These are phyloP conservation scores for Podaxis sp. DNA, from an alignment of 768 basidiomycete genomes.

Conservation along the genomic window DNA sequence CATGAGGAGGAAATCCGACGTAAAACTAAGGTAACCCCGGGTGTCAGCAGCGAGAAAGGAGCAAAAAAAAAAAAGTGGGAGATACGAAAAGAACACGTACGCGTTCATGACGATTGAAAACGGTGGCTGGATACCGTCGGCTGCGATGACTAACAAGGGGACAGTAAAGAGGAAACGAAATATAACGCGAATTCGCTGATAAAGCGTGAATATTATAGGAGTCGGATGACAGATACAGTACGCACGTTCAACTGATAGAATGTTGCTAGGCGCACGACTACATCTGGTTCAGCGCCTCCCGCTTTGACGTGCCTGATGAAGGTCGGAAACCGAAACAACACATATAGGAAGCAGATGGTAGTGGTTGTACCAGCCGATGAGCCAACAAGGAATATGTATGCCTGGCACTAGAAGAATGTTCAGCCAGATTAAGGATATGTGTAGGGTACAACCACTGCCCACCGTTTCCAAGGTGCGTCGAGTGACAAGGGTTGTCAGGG, in stretches of 20 bases:
- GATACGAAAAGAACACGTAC: conserved; percentile 41
- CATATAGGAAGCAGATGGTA: conserved; percentile 69
- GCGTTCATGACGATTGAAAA: conserved; percentile 51
- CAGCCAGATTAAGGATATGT: conserved; percentile 6
- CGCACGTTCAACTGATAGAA: conserved; percentile 81
- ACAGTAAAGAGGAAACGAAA: conserved; percentile 76
- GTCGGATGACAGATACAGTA: conserved; percentile 2
- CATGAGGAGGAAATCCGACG: conserved; percentile 71
- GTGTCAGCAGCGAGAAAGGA: background rate
- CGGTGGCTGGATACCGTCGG: conserved; percentile 58
- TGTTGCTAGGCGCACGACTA: conserved; percentile 70
- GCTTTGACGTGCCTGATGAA: conserved; percentile 72
- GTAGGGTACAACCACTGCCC: conserved; percentile 16
- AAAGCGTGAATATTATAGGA: conserved; percentile 9
- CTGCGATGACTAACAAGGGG: conserved; percentile 64
- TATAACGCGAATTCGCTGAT: conserved; percentile 64
- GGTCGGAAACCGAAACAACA: conserved; percentile 65
- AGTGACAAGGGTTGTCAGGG: conserved; percentile 61
- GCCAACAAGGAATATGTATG: conserved; percentile 78
- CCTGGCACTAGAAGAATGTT: conserved; percentile 49
- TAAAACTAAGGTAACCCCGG: conserved; percentile 43
- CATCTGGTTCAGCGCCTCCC: conserved; percentile 72
- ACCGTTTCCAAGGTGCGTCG: conserved; percentile 62
- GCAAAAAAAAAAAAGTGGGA: background rate
- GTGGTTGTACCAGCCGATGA: conserved; percentile 64